Evolutionary conservation across 2,329 filamentous ascomycete species (phyloP).

Genomic region (Dothistroma septosporum): DNA sequence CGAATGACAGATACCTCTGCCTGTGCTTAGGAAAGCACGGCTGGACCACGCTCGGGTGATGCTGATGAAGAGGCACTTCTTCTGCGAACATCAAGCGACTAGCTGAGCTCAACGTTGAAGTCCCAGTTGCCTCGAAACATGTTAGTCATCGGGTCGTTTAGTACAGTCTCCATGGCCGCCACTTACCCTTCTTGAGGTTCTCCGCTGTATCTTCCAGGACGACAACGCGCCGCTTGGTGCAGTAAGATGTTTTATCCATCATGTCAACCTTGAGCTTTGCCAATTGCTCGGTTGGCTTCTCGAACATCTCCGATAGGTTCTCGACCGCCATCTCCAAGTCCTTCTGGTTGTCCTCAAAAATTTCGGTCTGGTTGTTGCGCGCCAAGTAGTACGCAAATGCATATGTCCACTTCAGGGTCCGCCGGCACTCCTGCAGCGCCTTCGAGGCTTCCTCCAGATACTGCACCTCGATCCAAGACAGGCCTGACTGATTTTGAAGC

Average conservation of each 20-base stretch:
- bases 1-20: not conserved
- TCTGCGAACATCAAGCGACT: not conserved
- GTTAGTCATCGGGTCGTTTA: conserved; percentile 3
- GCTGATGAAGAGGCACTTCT: not conserved
- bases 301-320: conserved; percentile 97
- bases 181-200: conserved; percentile 79
- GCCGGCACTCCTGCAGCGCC: conserved; percentile 91
- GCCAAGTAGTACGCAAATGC: conserved; percentile 98
- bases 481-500: conserved; percentile 84
- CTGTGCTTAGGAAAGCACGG: not conserved
- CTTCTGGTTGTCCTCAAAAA: conserved; percentile 98
- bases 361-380: conserved; percentile 90
- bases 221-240: conserved; percentile 86
- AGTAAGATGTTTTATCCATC: conserved; percentile 97
- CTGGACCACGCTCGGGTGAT: too few species aligned
- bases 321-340: conserved; percentile 97
- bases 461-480: conserved; percentile 99
- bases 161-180: not conserved
- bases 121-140: conserved; percentile 32
- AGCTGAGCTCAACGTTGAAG: conserved; percentile 32
- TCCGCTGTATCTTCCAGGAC: conserved; percentile 88
- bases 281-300: conserved; percentile 87
- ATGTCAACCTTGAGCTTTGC: conserved; percentile 90
- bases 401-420: conserved; percentile 98
- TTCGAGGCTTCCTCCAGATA: conserved; percentile 92